Evolutionary conservation across 106 monocot species (phyloP).

Genomic region (Dendrobium huoshanense): DNA sequence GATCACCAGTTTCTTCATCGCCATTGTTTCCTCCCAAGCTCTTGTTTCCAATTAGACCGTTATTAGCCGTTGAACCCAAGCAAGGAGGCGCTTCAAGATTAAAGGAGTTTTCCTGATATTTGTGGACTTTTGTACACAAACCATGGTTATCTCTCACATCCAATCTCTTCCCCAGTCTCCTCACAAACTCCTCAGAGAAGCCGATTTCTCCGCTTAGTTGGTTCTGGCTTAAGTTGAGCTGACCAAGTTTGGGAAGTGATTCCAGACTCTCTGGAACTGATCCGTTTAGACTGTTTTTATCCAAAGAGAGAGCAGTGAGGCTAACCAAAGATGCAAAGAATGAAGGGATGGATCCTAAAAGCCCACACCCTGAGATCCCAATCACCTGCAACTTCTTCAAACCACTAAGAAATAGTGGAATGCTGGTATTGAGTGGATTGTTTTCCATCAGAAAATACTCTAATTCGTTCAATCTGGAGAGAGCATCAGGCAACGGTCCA

Average conservation of each 20-base stretch:
- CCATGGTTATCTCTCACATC: constrained; percentile 53
- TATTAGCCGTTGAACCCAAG: neutral
- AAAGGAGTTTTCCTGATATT: constrained; percentile 18
- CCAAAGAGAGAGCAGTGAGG: constrained; percentile 44
- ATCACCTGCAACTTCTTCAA: constrained; percentile 35
- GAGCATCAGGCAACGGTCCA: constrained; percentile 39
- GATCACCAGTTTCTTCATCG: neutral
- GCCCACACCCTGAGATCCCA: constrained; percentile 46
- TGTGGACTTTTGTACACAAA: constrained; percentile 27
- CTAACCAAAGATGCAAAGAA: constrained; percentile 17
- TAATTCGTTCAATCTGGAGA: constrained; percentile 25
- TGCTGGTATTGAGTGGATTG: constrained; percentile 34
- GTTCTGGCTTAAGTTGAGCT: constrained; percentile 69
- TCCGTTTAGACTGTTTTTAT: constrained; percentile 53
- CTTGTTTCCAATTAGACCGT: neutral
- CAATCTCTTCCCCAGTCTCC: constrained; percentile 48
- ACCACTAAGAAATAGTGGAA: constrained; percentile 34
- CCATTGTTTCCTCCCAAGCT: neutral
- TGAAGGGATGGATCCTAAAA: constrained; percentile 39
- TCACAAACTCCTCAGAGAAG: constrained; percentile 45
- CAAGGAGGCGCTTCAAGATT: constrained; percentile 32
- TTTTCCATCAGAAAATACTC: constrained; percentile 53
- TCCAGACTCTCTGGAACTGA: constrained; percentile 37
- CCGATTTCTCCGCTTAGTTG: constrained; percentile 43
- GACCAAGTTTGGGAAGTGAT: constrained; percentile 35